A percentile compares a stretch with the other conserved stretches of the same genome.
Evolutionary conservation across 108 stramenopile species (phyloP).

Genomic region (Conticribra guillardii): DNA sequence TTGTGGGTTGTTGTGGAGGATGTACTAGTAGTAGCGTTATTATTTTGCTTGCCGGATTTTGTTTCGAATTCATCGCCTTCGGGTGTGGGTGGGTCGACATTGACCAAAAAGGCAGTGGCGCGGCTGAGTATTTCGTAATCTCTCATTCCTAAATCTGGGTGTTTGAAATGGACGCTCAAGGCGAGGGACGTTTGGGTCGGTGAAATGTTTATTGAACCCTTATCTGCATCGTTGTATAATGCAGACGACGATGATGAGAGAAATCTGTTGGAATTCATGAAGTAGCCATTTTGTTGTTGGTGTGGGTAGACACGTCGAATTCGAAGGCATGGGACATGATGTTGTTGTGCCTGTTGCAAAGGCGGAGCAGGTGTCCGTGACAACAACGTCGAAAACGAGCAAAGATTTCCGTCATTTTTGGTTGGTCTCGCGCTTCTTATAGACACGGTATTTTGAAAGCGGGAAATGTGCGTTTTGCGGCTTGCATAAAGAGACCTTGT

Average conservation of each 20-base stretch:
- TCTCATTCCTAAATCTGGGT: slow-evolving; percentile 85
- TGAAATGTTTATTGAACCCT: slow-evolving; percentile 7
- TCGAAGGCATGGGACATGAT: too few species aligned
- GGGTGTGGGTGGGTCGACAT: slow-evolving; percentile 70
- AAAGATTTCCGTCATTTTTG: too few species aligned
- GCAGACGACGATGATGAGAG: background rate
- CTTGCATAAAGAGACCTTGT: too few species aligned
- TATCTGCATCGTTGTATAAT: background rate
- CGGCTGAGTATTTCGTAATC: slow-evolving; percentile 87
- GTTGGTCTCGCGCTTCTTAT: too few species aligned
- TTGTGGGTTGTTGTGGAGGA: slow-evolving; percentile 15
- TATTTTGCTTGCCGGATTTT: background rate
- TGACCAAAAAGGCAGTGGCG: slow-evolving; percentile 76
- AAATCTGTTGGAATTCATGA: background rate
- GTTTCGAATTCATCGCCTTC: slow-evolving; percentile 1
- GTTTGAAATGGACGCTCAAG: slow-evolving; percentile 82
- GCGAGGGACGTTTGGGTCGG: slow-evolving; percentile 62
- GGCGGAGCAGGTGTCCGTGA: too few species aligned
- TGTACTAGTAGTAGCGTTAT: background rate
- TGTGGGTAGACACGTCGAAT: too few species aligned
- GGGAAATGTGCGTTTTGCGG: too few species aligned
- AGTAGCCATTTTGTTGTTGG: too few species aligned
- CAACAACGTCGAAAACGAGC: too few species aligned
- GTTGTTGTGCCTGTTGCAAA: too few species aligned
- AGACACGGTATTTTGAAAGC: too few species aligned